phyloP scores from a whole-genome alignment of 225 moss, liverwort and hornwort species.

The Neckera pumila region DNA sequence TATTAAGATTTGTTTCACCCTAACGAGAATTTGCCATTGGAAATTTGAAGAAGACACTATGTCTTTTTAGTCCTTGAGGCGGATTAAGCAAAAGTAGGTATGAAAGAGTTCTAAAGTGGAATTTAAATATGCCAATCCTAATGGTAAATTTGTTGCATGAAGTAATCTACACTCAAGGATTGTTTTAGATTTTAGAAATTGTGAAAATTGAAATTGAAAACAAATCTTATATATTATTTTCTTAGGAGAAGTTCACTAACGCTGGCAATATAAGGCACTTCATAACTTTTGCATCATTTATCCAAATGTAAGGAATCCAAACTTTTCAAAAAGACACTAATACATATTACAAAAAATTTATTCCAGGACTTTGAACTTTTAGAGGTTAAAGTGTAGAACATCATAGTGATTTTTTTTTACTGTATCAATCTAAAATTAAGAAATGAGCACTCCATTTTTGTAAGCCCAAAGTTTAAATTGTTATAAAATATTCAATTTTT shows the following conservation, averaged over 20 bases:
- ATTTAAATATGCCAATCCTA: background rate
- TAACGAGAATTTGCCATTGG: background rate
- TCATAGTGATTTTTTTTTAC: too few relatives aligned
- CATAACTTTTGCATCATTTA: too few relatives aligned
- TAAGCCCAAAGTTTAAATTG: too few relatives aligned
- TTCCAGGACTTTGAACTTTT: too few relatives aligned
- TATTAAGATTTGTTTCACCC: too few relatives aligned
- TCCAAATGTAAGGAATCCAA: background rate
- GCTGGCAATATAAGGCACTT: rapidly evolving
- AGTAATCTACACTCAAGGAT: background rate
- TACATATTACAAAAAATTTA: background rate
- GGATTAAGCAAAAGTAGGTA: too few relatives aligned
- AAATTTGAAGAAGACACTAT: too few relatives aligned
- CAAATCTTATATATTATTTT: background rate
- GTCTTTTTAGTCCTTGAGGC: too few relatives aligned
- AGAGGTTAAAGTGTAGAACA: too few relatives aligned
- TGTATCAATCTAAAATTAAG: too few relatives aligned
- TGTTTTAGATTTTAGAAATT: background rate
- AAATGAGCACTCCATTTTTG: too few relatives aligned
- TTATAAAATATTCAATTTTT: too few relatives aligned
- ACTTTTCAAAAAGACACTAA: rapidly evolving
- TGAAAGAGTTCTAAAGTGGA: background rate
- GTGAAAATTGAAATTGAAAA: background rate
- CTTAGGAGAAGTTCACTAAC: rapidly evolving
- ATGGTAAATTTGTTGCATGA: background rate